Percentiles rank a stretch among this genome's conserved stretches.
These are phyloP conservation scores for Russula vinacea DNA, from an alignment of 768 basidiomycete genomes.

Conservation along the genomic window DNA sequence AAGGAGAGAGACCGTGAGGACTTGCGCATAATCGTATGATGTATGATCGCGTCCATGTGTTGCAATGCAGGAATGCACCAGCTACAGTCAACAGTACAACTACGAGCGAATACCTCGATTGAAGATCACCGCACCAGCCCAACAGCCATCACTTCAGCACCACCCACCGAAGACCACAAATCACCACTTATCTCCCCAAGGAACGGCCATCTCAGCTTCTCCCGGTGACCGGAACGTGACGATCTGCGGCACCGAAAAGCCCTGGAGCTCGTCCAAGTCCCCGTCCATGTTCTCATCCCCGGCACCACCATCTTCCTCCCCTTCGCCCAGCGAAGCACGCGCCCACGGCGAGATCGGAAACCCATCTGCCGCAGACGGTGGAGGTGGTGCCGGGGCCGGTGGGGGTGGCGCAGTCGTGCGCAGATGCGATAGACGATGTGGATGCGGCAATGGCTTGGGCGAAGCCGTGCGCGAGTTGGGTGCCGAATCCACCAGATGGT, in stretches of 20 bases:
- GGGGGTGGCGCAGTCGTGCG: slow-evolving; percentile 14
- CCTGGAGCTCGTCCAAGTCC: neutral
- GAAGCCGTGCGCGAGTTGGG: slow-evolving; percentile 26
- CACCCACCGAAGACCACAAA: neutral
- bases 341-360: slow-evolving; percentile 27
- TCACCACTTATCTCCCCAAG: slow-evolving; percentile 22
- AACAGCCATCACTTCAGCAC: neutral
- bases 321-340: neutral
- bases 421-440: slow-evolving; percentile 23
- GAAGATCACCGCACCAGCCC: neutral
- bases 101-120: neutral
- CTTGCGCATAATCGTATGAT: neutral
- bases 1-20: neutral
- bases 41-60: neutral
- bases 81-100: neutral
- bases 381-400: slow-evolving; percentile 24
- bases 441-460: slow-evolving; percentile 27
- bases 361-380: slow-evolving; percentile 27
- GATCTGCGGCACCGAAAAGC: slow-evolving; percentile 14
- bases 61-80: neutral
- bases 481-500: slow-evolving; percentile 11
- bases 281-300: neutral
- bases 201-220: slow-evolving; percentile 8
- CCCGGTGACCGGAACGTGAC: slow-evolving; percentile 13
- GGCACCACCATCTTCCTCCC: neutral